phyloP scores from a whole-genome alignment of 2,329 filamentous ascomycete genomes.

The Aspergillus intermedius region DNA sequence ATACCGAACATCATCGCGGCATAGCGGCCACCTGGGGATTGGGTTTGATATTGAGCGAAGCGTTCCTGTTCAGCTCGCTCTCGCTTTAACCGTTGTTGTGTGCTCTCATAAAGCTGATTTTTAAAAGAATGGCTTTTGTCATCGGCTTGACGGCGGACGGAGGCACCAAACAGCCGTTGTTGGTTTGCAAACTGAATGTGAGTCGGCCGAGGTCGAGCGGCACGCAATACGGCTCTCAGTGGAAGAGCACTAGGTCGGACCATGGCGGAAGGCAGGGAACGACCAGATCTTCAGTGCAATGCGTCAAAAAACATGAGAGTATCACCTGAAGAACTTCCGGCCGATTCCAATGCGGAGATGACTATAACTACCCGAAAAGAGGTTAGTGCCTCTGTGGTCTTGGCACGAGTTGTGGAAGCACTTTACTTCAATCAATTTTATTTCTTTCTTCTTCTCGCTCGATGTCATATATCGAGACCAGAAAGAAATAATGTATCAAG shows the following conservation, averaged over 20 bases:
- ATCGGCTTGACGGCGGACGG: slow-evolving; percentile 14
- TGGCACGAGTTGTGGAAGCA: no score
- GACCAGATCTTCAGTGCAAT: background rate
- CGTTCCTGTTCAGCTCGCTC: slow-evolving; percentile 53
- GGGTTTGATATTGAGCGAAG: slow-evolving; percentile 40
- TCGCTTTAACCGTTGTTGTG: slow-evolving; percentile 50
- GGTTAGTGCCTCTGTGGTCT: no score
- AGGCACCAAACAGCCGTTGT: slow-evolving; percentile 17
- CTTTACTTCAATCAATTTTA: no score
- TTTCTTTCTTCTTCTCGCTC: no score
- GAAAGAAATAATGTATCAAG: no score
- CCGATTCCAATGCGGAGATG: background rate
- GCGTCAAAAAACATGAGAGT: background rate
- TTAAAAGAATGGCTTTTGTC: slow-evolving; percentile 47
- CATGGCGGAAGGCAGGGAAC: slow-evolving; percentile 11
- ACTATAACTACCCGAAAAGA: background rate
- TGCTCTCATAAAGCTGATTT: slow-evolving; percentile 57
- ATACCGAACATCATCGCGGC: slow-evolving; percentile 33
- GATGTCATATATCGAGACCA: no score
- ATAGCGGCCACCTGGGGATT: slow-evolving; percentile 34
- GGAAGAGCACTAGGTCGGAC: slow-evolving; percentile 11
- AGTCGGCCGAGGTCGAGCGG: slow-evolving; percentile 1
- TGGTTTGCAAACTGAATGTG: slow-evolving; percentile 7
- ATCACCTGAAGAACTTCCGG: background rate
- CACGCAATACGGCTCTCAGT: slow-evolving; percentile 6